Conservation (phyloP, 257 asterid genomes). For the Salvia hispanica region DNA sequence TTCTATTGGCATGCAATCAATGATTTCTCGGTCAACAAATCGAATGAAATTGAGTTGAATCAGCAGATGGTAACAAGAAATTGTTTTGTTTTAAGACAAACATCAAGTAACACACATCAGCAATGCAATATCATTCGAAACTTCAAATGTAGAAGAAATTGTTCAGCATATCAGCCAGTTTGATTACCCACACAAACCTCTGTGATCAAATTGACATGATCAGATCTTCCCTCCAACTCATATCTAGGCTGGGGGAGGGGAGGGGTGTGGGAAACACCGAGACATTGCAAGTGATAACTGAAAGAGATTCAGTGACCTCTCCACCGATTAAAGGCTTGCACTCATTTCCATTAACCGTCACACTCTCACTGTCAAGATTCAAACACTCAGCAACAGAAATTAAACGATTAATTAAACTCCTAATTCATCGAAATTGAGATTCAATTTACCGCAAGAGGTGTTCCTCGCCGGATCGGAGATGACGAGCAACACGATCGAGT, state of each 20-base stretch:
- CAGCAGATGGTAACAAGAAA: no score
- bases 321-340: slow-evolving; percentile 41
- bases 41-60: no score
- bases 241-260: slow-evolving; percentile 62
- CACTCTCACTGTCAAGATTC: slow-evolving; percentile 33
- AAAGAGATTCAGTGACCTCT: slow-evolving; percentile 34
- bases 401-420: no score
- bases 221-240: slow-evolving; percentile 38
- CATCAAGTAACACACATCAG: no score
- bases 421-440: no score
- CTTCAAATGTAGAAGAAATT: not conserved
- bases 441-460: no score
- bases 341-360: slow-evolving; percentile 50
- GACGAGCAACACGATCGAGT: no score
- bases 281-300: slow-evolving; percentile 43
- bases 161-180: not conserved
- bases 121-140: not conserved
- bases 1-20: no score
- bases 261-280: slow-evolving; percentile 60
- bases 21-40: no score
- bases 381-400: slow-evolving; percentile 27
- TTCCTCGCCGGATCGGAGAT: no score
- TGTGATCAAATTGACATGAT: slow-evolving; percentile 36
- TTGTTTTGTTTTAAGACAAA: no score
- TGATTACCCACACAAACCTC: slow-evolving; percentile 38